phyloP scores from a whole-genome alignment of 352 stramenopile genomes.

The Elongisporangium prolatum region DNA sequence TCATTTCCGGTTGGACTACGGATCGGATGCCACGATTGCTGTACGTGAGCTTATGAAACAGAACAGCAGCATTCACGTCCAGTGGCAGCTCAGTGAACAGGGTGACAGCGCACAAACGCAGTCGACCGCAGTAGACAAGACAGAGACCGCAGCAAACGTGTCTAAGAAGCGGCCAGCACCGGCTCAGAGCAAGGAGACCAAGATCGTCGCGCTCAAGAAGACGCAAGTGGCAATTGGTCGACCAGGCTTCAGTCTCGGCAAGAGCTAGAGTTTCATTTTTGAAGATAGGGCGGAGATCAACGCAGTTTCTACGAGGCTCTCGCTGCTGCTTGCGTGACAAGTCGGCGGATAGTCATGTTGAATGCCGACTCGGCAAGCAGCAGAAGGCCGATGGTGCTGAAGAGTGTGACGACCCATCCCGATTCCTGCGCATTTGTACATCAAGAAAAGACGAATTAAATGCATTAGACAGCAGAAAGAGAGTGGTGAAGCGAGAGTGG shows the following conservation, averaged over 20 bases:
- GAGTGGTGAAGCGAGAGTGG: not conserved
- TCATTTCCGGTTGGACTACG: conserved; percentile 55
- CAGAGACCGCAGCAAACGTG: conserved; percentile 1
- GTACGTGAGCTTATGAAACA: conserved; percentile 93
- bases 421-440: conserved; percentile 18
- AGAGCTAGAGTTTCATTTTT: conserved; percentile 26
- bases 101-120: conserved; percentile 1
- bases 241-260: conserved; percentile 78
- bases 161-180: conserved; percentile 3
- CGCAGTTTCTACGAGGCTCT: not conserved
- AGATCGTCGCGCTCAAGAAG: conserved; percentile 67
- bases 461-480: not conserved
- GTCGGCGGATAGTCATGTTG: conserved; percentile 22
- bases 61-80: conserved; percentile 79
- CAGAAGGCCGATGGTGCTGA: conserved; percentile 28
- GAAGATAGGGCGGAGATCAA: not conserved
- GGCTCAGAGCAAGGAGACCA: conserved; percentile 33
- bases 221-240: conserved; percentile 72
- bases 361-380: conserved; percentile 35
- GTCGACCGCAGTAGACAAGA: not conserved
- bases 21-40: conserved; percentile 90
- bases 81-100: conserved; percentile 42
- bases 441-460: not conserved
- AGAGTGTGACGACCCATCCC: conserved; percentile 29
- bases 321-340: conserved; percentile 8